Conservation (phyloP, 345 rosid species). For the Viola odorata region DNA sequence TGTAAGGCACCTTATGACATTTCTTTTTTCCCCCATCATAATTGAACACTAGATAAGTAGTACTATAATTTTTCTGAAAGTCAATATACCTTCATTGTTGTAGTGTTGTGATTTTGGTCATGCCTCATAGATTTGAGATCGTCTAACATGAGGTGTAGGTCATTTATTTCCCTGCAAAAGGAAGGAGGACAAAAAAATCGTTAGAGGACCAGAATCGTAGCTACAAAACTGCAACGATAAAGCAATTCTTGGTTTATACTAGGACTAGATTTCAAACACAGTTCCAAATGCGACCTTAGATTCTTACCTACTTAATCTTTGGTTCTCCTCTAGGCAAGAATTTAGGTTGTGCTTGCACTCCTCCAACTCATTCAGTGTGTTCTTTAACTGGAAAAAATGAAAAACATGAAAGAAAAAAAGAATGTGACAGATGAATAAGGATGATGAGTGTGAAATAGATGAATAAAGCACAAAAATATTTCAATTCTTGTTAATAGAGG, state of each 20-base stretch:
- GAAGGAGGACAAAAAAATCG: constrained; percentile 1
- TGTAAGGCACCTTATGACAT: too few species aligned
- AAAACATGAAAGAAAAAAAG: constrained; percentile 11
- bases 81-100: constrained; percentile 33
- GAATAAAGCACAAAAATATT: constrained; percentile 4
- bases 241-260: neutral
- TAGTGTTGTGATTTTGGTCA: constrained; percentile 22
- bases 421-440: constrained; percentile 9
- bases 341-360: constrained; percentile 59
- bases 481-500: constrained; percentile 10
- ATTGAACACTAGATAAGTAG: neutral
- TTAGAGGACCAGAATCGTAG: neutral
- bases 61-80: neutral
- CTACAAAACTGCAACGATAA: constrained; percentile 9
- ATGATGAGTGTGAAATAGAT: constrained; percentile 11
- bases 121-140: constrained; percentile 30
- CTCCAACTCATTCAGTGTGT: constrained; percentile 53
- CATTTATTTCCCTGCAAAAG: constrained; percentile 62
- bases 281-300: neutral
- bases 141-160: constrained; percentile 43
- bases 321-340: constrained; percentile 77
- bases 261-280: too few species aligned
- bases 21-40: too few species aligned
- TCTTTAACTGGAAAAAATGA: constrained; percentile 41
- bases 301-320: constrained; percentile 61